phyloP scores from a whole-genome alignment of 2,329 filamentous ascomycete species.

The Ceratocystis harringtonii region DNA sequence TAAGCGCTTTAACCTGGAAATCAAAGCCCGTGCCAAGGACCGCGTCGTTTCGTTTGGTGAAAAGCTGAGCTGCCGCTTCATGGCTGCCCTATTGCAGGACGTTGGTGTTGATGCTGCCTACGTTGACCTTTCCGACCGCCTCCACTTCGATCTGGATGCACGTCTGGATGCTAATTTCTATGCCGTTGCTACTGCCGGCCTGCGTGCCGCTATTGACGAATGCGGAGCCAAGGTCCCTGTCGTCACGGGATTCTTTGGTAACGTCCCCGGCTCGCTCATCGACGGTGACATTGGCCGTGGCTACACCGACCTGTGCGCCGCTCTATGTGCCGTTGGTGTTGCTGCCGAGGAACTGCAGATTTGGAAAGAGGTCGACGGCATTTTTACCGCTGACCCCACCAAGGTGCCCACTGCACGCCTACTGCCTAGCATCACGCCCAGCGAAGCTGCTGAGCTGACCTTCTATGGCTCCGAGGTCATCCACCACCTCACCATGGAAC shows the following conservation, averaged over 20 bases:
- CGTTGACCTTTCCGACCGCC: slow-evolving; percentile 71
- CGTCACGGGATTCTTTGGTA: slow-evolving; percentile 87
- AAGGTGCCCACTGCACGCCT: slow-evolving; percentile 89
- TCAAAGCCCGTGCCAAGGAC: slow-evolving; percentile 65
- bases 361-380: slow-evolving; percentile 98
- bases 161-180: slow-evolving; percentile 57
- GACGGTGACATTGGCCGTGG: slow-evolving; percentile 81
- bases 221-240: slow-evolving; percentile 59
- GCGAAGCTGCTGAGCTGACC: slow-evolving; percentile 89
- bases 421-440: slow-evolving; percentile 76
- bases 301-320: slow-evolving; percentile 92
- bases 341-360: slow-evolving; percentile 80
- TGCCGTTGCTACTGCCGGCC: slow-evolving; percentile 42
- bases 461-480: slow-evolving; percentile 95
- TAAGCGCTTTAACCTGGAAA: slow-evolving; percentile 54
- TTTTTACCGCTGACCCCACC: slow-evolving; percentile 70
- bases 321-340: slow-evolving; percentile 78
- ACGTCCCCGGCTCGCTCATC: slow-evolving; percentile 77
- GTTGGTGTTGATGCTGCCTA: slow-evolving; percentile 74
- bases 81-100: slow-evolving; percentile 72
- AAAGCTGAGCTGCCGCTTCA: slow-evolving; percentile 85
- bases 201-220: slow-evolving; percentile 48
- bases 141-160: slow-evolving; percentile 49
- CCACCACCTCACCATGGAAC: slow-evolving; percentile 97
- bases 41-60: slow-evolving; percentile 90